Evolutionary conservation across 208 protist genomes (phyloP).

Genomic region (Wallacemonas collosoma): DNA sequence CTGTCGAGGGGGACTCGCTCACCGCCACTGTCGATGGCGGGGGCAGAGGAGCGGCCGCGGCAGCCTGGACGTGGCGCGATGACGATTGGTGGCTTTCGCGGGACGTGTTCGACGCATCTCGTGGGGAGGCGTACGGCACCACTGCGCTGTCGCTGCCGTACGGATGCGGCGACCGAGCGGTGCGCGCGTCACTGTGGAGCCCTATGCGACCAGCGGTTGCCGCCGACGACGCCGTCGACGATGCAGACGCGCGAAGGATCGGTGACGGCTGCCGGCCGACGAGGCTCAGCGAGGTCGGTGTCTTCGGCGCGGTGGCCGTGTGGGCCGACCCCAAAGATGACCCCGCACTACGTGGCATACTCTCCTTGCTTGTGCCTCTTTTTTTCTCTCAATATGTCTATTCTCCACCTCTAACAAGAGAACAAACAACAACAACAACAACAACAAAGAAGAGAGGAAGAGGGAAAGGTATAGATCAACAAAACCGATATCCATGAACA

Average conservation of each 20-base stretch:
- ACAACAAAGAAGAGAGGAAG: no score
- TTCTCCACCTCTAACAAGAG: no score
- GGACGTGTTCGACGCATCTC: constrained; percentile 3
- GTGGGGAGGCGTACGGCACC: background rate
- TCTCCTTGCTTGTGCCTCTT: no score
- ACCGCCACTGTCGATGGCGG: constrained; percentile 24
- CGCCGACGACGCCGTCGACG: background rate
- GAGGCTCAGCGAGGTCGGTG: background rate
- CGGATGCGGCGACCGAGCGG: background rate
- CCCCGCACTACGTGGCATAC: background rate
- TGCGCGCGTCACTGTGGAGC: background rate
- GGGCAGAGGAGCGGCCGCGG: constrained; percentile 8
- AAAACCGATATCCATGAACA: no score
- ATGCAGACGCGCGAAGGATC: background rate
- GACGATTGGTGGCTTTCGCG: constrained; percentile 3
- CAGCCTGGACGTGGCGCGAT: background rate
- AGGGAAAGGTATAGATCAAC: no score
- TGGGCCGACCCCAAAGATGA: background rate
- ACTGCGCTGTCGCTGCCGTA: background rate
- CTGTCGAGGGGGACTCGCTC: constrained; percentile 22
- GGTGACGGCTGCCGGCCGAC: background rate
- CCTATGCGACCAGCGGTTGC: background rate
- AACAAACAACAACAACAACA: no score
- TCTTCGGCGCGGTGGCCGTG: background rate
- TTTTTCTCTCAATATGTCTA: no score